phyloP scores from a whole-genome alignment of 768 basidiomycete species.

The Pleurotus salmoneostramineus region DNA sequence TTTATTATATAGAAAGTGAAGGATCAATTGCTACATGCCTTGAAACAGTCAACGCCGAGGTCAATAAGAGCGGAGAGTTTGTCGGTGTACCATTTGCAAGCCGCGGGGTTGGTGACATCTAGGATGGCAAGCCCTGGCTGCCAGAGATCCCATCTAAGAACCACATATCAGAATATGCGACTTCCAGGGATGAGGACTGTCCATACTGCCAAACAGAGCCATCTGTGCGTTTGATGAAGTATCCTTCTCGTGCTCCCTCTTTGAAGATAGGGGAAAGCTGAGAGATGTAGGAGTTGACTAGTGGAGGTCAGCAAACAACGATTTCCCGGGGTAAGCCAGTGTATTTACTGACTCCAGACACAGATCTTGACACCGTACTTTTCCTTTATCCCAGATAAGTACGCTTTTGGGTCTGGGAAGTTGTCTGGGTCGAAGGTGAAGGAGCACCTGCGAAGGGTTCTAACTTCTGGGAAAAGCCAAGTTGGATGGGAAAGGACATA shows the following conservation, averaged over 20 bases:
- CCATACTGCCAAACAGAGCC: conserved; percentile 67
- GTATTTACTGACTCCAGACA: conserved; percentile 52
- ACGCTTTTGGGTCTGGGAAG: conserved; percentile 69
- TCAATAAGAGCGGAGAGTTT: conserved; percentile 49
- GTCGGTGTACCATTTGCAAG: conserved; percentile 50
- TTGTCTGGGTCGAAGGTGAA: conserved; percentile 76
- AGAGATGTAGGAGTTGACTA: conserved; percentile 76
- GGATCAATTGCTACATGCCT: conserved; percentile 35
- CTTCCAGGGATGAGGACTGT: conserved; percentile 9
- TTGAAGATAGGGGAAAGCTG: conserved; percentile 66
- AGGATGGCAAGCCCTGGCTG: conserved; percentile 61
- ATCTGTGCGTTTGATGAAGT: conserved; percentile 65
- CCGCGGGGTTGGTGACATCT: conserved; percentile 55
- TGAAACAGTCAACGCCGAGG: conserved; percentile 56
- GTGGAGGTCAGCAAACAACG: not conserved
- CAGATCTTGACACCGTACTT: conserved; percentile 70
- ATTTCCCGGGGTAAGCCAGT: not conserved
- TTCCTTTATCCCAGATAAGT: conserved; percentile 54
- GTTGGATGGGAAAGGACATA: conserved; percentile 9
- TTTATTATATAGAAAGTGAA: too few species aligned
- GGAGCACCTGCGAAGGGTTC: conserved; percentile 47
- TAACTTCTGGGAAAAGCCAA: conserved; percentile 7
- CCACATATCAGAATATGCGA: not conserved
- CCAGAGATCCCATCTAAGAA: conserved; percentile 56
- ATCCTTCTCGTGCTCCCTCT: conserved; percentile 63